Conservation (phyloP, 331 rosid species). For the Arachis monticola region DNA sequence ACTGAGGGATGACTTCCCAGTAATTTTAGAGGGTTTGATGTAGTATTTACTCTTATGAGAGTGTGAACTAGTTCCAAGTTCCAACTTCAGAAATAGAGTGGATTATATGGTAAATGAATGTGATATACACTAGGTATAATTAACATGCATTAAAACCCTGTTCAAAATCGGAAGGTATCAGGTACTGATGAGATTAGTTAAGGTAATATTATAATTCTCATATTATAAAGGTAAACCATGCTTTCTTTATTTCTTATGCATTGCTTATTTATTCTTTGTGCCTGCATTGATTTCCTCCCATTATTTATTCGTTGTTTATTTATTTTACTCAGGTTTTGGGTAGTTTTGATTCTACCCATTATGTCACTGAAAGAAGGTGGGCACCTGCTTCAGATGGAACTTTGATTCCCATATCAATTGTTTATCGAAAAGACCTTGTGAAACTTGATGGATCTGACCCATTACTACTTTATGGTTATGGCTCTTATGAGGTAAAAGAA, state of each 20-base stretch:
- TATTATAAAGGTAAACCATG: background rate
- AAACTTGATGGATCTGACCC: slow-evolving; percentile 93
- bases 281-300: slow-evolving; percentile 19
- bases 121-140: background rate
- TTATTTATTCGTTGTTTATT: slow-evolving; percentile 18
- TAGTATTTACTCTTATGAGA: slow-evolving; percentile 5
- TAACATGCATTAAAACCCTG: slow-evolving; percentile 9
- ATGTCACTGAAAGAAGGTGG: slow-evolving; percentile 90
- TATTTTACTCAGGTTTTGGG: slow-evolving; percentile 76
- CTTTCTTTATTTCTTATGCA: slow-evolving; percentile 22
- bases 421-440: slow-evolving; percentile 75
- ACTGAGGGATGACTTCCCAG: background rate
- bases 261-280: slow-evolving; percentile 32
- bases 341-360: slow-evolving; percentile 72
- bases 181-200: slow-evolving; percentile 5
- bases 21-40: slow-evolving; percentile 10
- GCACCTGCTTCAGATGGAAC: slow-evolving; percentile 78
- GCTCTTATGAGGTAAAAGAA: slow-evolving; percentile 87
- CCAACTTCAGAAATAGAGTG: slow-evolving; percentile 2
- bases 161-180: background rate
- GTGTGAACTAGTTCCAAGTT: slow-evolving; percentile 6
- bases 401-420: slow-evolving; percentile 82
- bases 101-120: slow-evolving; percentile 10
- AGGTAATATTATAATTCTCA: background rate
- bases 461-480: slow-evolving; percentile 89